Percentiles rank a stretch among this genome's conserved stretches.
Conservation (phyloP, 495 filamentous ascomycete species). For the Astrocystis sublimbata region DNA sequence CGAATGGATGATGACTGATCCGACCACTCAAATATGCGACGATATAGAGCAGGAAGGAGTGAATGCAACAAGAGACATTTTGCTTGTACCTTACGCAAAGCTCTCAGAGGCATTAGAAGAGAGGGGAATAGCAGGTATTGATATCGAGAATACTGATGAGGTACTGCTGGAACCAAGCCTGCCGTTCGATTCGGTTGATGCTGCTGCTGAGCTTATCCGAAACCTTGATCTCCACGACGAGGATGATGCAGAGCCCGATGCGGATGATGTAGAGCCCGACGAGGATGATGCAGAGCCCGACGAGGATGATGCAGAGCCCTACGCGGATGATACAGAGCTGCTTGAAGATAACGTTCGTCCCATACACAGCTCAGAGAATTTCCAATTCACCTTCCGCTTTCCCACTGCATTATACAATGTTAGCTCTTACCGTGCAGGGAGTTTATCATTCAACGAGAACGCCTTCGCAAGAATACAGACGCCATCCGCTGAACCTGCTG, state of each 20-base stretch:
- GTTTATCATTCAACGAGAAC: background rate
- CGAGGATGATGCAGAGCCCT: background rate
- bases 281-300: conserved; percentile 8
- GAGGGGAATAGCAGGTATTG: conserved; percentile 6
- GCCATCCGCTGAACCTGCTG: background rate
- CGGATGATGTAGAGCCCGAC: background rate
- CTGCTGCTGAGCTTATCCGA: too few relatives aligned
- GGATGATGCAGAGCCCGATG: too few relatives aligned
- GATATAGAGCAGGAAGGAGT: background rate
- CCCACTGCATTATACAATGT: background rate
- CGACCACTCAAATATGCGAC: background rate
- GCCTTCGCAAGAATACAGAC: background rate
- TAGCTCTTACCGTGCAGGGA: background rate
- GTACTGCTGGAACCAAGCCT: background rate
- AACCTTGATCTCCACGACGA: too few relatives aligned
- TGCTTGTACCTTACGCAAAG: conserved; percentile 4
- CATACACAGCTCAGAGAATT: background rate
- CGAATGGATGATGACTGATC: conserved; percentile 13
- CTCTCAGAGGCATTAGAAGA: conserved; percentile 2
- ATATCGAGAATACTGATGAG: conserved; percentile 15
- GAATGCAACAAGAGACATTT: conserved; percentile 8
- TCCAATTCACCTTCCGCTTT: background rate
- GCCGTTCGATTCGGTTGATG: background rate
- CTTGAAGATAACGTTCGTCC: too few relatives aligned
- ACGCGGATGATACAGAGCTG: too few relatives aligned